A percentile compares a stretch with the other conserved stretches of the same genome.
phyloP scores from a whole-genome alignment of 768 basidiomycete species.

The Tephrocybe rancida region DNA sequence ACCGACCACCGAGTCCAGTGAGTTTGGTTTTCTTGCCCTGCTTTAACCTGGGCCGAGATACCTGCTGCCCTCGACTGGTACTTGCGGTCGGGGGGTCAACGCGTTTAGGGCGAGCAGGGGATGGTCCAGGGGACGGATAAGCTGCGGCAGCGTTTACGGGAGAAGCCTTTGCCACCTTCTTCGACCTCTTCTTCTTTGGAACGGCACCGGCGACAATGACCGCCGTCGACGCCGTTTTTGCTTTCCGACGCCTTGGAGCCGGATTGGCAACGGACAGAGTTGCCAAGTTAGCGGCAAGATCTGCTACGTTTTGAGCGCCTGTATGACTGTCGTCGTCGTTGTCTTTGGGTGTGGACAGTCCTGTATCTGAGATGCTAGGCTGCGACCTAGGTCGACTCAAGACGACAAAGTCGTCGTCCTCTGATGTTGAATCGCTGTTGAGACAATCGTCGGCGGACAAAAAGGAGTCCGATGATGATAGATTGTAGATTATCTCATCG shows the following conservation, averaged over 20 bases:
- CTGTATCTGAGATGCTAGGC: slow-evolving; percentile 1
- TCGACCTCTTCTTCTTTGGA: slow-evolving; percentile 10
- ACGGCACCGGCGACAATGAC: neutral
- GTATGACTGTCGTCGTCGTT: slow-evolving; percentile 2
- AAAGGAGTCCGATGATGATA: slow-evolving; percentile 36
- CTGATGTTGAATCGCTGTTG: slow-evolving; percentile 34
- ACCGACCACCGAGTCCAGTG: slow-evolving; percentile 35
- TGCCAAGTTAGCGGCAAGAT: slow-evolving; percentile 13
- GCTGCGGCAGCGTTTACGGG: slow-evolving; percentile 9
- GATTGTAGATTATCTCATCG: slow-evolving; percentile 59
- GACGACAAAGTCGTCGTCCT: slow-evolving; percentile 57
- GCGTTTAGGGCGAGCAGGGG: neutral
- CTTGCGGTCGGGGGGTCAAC: neutral
- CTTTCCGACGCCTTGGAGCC: neutral
- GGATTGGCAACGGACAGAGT: slow-evolving; percentile 7
- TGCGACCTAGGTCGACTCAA: slow-evolving; percentile 26
- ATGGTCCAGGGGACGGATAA: slow-evolving; percentile 10
- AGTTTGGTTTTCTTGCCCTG: slow-evolving; percentile 6
- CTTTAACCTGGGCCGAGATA: neutral
- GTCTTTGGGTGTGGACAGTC: slow-evolving; percentile 10
- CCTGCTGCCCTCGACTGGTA: neutral
- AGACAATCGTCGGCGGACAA: slow-evolving; percentile 27
- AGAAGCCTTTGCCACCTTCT: slow-evolving; percentile 5
- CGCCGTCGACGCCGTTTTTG: neutral
- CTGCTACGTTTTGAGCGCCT: slow-evolving; percentile 6